Base-by-base conservation (phyloP, 129 eudicot species). In the Arctium lappa region DNA sequence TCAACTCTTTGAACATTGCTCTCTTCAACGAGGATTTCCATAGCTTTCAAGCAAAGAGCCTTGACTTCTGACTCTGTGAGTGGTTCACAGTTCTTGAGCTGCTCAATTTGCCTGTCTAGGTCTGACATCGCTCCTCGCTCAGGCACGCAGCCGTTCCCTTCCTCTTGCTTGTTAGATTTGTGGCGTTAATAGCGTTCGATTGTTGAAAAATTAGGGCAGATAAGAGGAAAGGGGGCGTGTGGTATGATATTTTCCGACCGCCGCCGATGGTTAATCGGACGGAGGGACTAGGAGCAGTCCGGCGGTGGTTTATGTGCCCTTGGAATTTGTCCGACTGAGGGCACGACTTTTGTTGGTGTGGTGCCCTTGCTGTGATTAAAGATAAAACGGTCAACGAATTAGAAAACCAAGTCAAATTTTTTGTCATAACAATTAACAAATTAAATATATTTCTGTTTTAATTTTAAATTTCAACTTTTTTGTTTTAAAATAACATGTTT, bases 41-140 rank as follows among this genome's bases (percentile, higher is more conserved):
- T 93, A 42, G 98, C 98, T 88, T 93, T 91, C 50, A 91, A 88
- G 60, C 94, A 89, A 8, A 93, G 96, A 30, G 90, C 88, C 72
- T 89, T 93, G 10, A 93, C 94, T 84, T 93, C 92, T 0, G 91
- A 86, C 56, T 93, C 97, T 77, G 81, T 70, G 33, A 91, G 84
- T 38, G 94, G 90, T 80, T 93, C 97, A 84, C 97, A 93, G 66
- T 91, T 86, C 86, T 88, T 91, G 7, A 93, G 90, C 84, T 90
- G 94, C 93, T 91, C 94, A 34, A 93, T 91, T 91, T 93, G 94
- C 83, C 92, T 82, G 84, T 93, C 98, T 82, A 93, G 90, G 91
- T 93, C 98, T 3, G 93, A 91, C 97, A 88, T 89, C 82, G 69
- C 33, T 40, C 74, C 39, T 27, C 1, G 13, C 29, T 1, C 63